Evolutionary conservation across 805 yeast species (phyloP).

Genomic region (Candida caryicola): DNA sequence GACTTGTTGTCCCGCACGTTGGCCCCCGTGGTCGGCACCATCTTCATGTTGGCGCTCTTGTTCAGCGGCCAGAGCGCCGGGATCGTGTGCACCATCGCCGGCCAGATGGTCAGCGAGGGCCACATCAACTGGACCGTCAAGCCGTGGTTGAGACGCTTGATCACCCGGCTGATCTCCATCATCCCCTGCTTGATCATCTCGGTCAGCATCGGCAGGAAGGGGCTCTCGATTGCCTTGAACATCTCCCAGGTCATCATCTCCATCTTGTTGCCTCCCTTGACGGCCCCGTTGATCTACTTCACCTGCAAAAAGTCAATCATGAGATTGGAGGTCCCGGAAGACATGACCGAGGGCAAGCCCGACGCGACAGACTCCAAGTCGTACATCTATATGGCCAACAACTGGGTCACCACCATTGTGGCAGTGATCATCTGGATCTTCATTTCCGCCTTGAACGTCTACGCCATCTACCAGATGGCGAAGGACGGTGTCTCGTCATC

Average conservation of each 20-base stretch:
- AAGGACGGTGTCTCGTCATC: constrained; percentile 25
- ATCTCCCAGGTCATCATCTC: constrained; percentile 86
- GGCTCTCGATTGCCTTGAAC: constrained; percentile 69
- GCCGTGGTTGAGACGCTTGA: constrained; percentile 78
- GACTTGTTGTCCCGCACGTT: constrained; percentile 55
- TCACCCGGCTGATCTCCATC: constrained; percentile 76
- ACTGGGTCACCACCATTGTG: constrained; percentile 50
- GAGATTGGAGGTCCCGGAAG: constrained; percentile 47
- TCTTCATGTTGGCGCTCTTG: constrained; percentile 80
- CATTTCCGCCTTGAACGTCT: constrained; percentile 68
- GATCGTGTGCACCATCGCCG: constrained; percentile 88
- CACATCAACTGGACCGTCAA: constrained; percentile 75
- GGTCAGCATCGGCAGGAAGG: constrained; percentile 66
- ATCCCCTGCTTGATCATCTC: constrained; percentile 78
- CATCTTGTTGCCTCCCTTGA: constrained; percentile 74
- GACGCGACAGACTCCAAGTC: constrained; percentile 17
- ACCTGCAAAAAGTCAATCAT: constrained; percentile 69
- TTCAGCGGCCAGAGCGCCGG: constrained; percentile 91
- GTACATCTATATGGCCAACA: constrained; percentile 58
- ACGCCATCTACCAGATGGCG: constrained; percentile 47
- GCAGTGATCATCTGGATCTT: constrained; percentile 67
- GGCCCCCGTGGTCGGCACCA: constrained; percentile 75
- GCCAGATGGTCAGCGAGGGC: constrained; percentile 91
- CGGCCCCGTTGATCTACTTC: constrained; percentile 82
- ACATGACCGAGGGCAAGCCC: not conserved